These are phyloP conservation scores for Stenocarpella maydis DNA, from an alignment of 2,329 filamentous ascomycete genomes.

Conservation along the genomic window DNA sequence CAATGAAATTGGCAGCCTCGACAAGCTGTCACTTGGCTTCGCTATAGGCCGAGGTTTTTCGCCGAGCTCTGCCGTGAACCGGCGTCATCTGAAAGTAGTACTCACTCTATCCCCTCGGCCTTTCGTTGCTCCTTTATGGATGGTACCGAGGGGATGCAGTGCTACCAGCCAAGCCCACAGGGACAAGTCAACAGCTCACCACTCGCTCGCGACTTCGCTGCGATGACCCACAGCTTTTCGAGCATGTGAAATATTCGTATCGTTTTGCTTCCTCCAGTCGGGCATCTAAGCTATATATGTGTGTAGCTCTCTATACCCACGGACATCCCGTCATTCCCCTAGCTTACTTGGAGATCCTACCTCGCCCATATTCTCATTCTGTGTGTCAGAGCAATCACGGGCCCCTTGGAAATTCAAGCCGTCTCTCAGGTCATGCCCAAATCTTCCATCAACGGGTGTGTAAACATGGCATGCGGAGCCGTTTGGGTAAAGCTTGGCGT, in stretches of 20 bases:
- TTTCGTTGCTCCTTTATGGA: too few relatives aligned
- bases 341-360: too few relatives aligned
- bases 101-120: too few relatives aligned
- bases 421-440: neutral
- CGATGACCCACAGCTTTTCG: neutral
- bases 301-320: neutral
- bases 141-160: too few relatives aligned
- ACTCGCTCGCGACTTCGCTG: neutral
- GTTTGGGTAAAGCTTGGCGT: neutral
- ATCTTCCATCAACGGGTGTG: neutral
- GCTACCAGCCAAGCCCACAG: too few relatives aligned
- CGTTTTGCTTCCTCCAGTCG: neutral
- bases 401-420: neutral
- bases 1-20: neutral
- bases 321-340: neutral
- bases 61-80: neutral
- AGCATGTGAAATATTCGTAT: neutral
- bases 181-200: neutral
- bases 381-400: constrained; percentile 7
- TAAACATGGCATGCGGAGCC: neutral
- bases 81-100: neutral
- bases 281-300: neutral
- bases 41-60: neutral
- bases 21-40: neutral
- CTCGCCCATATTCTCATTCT: too few relatives aligned